Evolutionary conservation across 345 rosid species (phyloP).

Genomic region (Ricinus communis): DNA sequence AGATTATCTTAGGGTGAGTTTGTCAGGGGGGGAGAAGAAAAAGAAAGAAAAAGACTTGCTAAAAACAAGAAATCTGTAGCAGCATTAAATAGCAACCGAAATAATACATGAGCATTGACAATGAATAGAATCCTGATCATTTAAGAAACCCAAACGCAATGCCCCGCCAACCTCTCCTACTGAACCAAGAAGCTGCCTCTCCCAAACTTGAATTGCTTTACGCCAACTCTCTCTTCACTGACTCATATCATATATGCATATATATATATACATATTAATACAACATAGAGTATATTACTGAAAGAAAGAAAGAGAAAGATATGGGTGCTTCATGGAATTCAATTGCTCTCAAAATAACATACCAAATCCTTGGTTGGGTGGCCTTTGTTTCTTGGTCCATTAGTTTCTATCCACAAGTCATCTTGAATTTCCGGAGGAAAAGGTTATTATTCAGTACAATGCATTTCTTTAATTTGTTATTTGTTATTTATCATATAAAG

Average conservation of each 20-base stretch:
- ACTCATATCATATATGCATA: neutral
- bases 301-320: neutral
- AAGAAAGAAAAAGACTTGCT: too few species aligned
- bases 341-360: conserved; percentile 52
- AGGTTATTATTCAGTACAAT: conserved; percentile 29
- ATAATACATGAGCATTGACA: too few species aligned
- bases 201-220: neutral
- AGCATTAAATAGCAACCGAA: too few species aligned
- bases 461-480: neutral
- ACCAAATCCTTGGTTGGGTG: conserved; percentile 68
- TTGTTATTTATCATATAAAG: neutral
- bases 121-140: too few species aligned
- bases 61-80: too few species aligned
- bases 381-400: conserved; percentile 76
- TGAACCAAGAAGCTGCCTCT: too few species aligned
- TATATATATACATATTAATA: neutral
- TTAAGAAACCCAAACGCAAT: too few species aligned
- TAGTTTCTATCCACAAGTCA: conserved; percentile 80
- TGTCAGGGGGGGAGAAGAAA: too few species aligned
- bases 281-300: neutral
- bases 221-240: neutral
- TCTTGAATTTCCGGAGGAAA: conserved; percentile 77
- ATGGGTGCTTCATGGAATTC: conserved; percentile 70
- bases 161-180: too few species aligned
- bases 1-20: too few species aligned